Percentiles rank a stretch among this genome's conserved stretches.
Evolutionary conservation across 2,329 filamentous ascomycete species (phyloP).

Genomic region (Phyllosticta capitalensis): DNA sequence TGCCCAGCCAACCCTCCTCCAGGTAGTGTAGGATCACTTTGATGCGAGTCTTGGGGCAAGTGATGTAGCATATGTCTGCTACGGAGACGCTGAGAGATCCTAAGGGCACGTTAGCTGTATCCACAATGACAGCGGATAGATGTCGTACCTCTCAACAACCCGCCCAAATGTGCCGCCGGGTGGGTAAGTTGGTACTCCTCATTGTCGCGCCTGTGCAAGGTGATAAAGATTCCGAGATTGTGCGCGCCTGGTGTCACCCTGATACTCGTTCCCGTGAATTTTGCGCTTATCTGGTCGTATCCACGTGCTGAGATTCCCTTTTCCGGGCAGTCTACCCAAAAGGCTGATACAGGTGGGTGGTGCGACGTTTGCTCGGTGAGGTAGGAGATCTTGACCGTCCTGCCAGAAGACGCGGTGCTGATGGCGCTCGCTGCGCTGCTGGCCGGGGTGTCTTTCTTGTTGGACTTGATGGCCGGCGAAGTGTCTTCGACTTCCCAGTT

Average conservation of each 20-base stretch:
- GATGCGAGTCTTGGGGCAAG: slow-evolving; percentile 78
- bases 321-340: slow-evolving; percentile 85
- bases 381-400: slow-evolving; percentile 73
- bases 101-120: slow-evolving; percentile 11
- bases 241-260: slow-evolving; percentile 85
- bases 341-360: slow-evolving; percentile 93
- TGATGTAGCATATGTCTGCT: slow-evolving; percentile 79
- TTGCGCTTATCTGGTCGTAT: slow-evolving; percentile 93
- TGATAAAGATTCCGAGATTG: slow-evolving; percentile 94
- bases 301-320: slow-evolving; percentile 80
- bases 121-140: neutral
- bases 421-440: slow-evolving; percentile 20
- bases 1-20: slow-evolving; percentile 90
- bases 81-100: slow-evolving; percentile 82
- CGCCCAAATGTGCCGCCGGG: slow-evolving; percentile 84
- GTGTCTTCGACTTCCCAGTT: slow-evolving; percentile 89
- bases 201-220: slow-evolving; percentile 64
- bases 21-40: slow-evolving; percentile 90
- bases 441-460: slow-evolving; percentile 32
- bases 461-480: slow-evolving; percentile 47
- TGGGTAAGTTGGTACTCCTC: slow-evolving; percentile 95
- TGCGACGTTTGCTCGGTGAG: slow-evolving; percentile 97
- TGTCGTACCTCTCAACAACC: slow-evolving; percentile 58
- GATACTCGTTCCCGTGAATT: slow-evolving; percentile 93
- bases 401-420: slow-evolving; percentile 28